Percentiles rank a stretch among this genome's conserved stretches.
Conservation (phyloP, 2,329 filamentous ascomycete species). For the Anisogramma anomala region DNA sequence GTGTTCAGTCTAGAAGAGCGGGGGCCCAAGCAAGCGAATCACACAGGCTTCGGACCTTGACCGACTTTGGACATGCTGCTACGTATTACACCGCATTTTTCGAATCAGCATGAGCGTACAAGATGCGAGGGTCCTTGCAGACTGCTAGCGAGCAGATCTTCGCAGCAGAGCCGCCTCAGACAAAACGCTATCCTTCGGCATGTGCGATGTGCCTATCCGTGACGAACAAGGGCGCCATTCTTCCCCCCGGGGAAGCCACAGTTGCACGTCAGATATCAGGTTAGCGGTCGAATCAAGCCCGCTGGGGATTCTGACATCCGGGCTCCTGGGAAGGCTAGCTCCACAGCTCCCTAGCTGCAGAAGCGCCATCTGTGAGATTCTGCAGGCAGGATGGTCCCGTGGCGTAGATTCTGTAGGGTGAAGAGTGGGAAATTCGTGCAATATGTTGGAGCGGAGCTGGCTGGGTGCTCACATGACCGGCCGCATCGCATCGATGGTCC, state of each 20-base stretch:
- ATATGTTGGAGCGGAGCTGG: not conserved
- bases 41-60: too few species aligned
- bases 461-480: not conserved
- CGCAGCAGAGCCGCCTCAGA: not conserved
- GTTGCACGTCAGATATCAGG: not conserved
- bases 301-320: not conserved
- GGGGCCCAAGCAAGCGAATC: too few species aligned
- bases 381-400: not conserved
- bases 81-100: too few species aligned
- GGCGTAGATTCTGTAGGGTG: not conserved
- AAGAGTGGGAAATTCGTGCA: not conserved
- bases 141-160: not conserved
- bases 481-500: not conserved
- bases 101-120: not conserved
- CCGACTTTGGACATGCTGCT: too few species aligned
- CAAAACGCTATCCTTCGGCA: not conserved
- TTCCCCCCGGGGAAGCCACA: slow-evolving; percentile 1
- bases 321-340: not conserved
- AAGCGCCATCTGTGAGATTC: not conserved
- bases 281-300: not conserved
- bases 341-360: too few species aligned
- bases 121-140: not conserved
- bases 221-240: not conserved
- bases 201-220: not conserved
- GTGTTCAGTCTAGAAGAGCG: too few species aligned